Conservation (phyloP, 495 filamentous ascomycete genomes). For the Aspergillus kassunensis region DNA sequence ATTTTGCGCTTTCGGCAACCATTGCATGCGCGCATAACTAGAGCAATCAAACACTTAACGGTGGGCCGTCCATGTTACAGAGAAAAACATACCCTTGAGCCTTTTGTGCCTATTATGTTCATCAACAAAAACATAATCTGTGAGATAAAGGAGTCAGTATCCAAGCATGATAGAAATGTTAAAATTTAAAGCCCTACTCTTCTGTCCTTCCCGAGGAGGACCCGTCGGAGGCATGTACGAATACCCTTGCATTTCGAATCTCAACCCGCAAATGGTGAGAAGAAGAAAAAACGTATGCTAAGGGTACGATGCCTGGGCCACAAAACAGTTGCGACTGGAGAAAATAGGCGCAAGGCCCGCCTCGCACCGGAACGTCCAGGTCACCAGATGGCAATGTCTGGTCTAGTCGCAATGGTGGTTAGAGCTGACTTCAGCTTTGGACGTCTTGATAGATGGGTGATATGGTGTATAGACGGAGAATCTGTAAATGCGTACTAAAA, state of each 20-base stretch:
- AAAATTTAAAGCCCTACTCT: constrained; percentile 28
- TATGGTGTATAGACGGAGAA: no score
- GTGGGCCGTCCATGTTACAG: not conserved
- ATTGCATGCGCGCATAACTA: constrained; percentile 98
- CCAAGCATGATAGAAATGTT: not conserved
- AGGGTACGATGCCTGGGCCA: not conserved
- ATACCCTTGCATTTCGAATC: constrained; percentile 39
- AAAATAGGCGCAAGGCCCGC: constrained; percentile 11
- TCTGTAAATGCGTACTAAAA: not conserved
- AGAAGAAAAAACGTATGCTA: not conserved
- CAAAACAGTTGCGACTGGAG: not conserved
- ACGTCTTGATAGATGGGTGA: no score
- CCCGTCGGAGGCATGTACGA: constrained; percentile 46
- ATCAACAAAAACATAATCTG: constrained; percentile 99
- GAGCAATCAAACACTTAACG: constrained; percentile 1
- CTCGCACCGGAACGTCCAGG: constrained; percentile 1
- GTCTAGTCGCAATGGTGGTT: not conserved
- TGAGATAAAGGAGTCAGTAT: constrained; percentile 8
- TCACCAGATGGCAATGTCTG: not conserved
- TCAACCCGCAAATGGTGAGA: not conserved
- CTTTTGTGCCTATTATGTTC: constrained; percentile 98
- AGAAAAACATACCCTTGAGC: constrained; percentile 69
- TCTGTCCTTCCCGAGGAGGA: constrained; percentile 43
- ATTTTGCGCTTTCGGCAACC: constrained; percentile 81
- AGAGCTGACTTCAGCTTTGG: no score